These are phyloP conservation scores for Daldinia childiae DNA, from an alignment of 495 filamentous ascomycete species.

Conservation along the genomic window DNA sequence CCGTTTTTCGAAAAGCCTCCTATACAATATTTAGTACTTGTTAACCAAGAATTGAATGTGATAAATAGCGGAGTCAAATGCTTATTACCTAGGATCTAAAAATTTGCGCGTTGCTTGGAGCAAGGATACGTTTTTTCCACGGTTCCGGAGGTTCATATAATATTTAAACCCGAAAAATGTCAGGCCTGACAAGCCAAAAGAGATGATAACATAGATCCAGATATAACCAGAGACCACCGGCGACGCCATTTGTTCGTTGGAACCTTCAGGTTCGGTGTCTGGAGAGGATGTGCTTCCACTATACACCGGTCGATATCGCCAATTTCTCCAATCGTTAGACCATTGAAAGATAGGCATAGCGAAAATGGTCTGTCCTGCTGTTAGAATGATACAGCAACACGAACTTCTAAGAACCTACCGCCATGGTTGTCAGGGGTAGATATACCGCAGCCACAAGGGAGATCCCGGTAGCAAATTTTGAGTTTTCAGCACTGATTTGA, in stretches of 20 bases:
- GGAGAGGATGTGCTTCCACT: neutral
- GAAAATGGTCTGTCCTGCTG: constrained; percentile 2
- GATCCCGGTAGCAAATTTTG: neutral
- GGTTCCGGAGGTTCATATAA: neutral
- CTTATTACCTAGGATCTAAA: too few species aligned
- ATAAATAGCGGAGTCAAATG: too few species aligned
- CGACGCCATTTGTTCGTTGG: neutral
- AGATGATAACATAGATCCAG: neutral
- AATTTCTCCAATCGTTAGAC: constrained; percentile 15
- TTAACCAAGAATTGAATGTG: too few species aligned
- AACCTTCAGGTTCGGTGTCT: neutral
- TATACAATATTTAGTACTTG: too few species aligned
- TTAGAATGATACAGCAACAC: neutral
- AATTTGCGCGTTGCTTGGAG: too few species aligned
- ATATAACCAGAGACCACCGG: constrained; percentile 9
- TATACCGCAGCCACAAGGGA: neutral
- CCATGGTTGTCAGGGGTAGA: constrained; percentile 6
- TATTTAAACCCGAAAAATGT: constrained; percentile 11
- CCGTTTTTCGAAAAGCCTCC: too few species aligned
- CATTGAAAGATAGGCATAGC: constrained; percentile 8
- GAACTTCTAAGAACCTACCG: neutral
- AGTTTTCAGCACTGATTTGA: neutral
- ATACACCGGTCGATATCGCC: neutral
- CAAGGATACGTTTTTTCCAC: neutral
- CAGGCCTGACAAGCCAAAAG: neutral